Evolutionary conservation across 805 yeast genomes (phyloP).

Genomic region (Saccharomyces eubayanus): DNA sequence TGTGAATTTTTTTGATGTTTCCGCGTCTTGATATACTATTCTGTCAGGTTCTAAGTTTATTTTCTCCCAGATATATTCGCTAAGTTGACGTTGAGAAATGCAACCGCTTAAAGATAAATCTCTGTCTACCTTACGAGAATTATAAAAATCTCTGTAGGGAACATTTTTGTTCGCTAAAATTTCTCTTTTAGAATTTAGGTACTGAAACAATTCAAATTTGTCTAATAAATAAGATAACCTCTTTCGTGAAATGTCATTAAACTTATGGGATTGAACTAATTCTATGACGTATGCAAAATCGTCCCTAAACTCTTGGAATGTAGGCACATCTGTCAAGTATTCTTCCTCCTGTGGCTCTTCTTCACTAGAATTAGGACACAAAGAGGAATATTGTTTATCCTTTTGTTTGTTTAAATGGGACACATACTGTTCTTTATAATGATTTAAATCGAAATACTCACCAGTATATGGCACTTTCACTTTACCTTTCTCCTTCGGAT

Average conservation of each 20-base stretch:
- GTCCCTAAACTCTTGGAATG: conserved; percentile 25
- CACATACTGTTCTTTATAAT: conserved; percentile 17
- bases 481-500: conserved; percentile 1
- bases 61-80: conserved; percentile 34
- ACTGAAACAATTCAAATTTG: conserved; percentile 32
- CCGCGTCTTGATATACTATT: conserved; percentile 23
- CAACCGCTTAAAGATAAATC: conserved; percentile 25
- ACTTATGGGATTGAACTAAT: conserved; percentile 10
- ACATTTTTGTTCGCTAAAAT: conserved; percentile 31
- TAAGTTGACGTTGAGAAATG: conserved; percentile 24
- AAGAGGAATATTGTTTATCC: background rate
- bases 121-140: conserved; percentile 84
- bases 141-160: conserved; percentile 62
- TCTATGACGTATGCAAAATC: conserved; percentile 26
- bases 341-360: background rate
- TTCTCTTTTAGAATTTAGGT: conserved; percentile 31
- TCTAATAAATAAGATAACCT: conserved; percentile 28
- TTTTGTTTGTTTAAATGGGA: background rate
- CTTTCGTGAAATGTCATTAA: conserved; percentile 19
- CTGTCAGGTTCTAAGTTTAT: conserved; percentile 31
- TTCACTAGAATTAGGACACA: background rate
- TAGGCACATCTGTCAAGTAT: conserved; percentile 16
- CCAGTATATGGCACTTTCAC: conserved; percentile 31
- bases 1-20: conserved; percentile 16
- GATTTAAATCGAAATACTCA: conserved; percentile 28